These are phyloP conservation scores for Nigrospora osmanthi DNA, from an alignment of 2,329 filamentous ascomycete species.

Conservation along the genomic window DNA sequence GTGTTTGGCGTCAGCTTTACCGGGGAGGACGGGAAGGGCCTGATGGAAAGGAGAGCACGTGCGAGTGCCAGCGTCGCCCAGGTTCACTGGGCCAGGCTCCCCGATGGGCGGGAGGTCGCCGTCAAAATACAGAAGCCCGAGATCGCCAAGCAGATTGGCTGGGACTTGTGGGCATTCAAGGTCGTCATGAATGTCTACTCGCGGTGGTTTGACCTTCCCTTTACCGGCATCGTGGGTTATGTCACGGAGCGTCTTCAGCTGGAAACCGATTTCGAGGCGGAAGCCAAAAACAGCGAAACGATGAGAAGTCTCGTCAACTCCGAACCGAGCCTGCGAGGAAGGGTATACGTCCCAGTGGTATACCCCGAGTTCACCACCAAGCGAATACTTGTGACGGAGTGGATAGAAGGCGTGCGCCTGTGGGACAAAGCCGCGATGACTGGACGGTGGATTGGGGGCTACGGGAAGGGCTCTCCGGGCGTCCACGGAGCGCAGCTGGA, in stretches of 20 bases:
- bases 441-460: slow-evolving; percentile 69
- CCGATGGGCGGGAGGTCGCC: slow-evolving; percentile 85
- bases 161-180: slow-evolving; percentile 96
- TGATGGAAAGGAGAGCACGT: slow-evolving; percentile 53
- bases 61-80: slow-evolving; percentile 91
- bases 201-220: slow-evolving; percentile 83
- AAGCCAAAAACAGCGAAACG: slow-evolving; percentile 77
- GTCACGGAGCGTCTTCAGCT: slow-evolving; percentile 86
- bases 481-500: slow-evolving; percentile 54
- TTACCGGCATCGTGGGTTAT: slow-evolving; percentile 86
- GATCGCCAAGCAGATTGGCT: slow-evolving; percentile 82
- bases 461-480: slow-evolving; percentile 70
- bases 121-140: slow-evolving; percentile 96
- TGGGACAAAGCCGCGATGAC: slow-evolving; percentile 87
- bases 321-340: slow-evolving; percentile 67
- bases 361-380: slow-evolving; percentile 76
- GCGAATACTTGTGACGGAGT: slow-evolving; percentile 88
- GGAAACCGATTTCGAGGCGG: slow-evolving; percentile 91
- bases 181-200: slow-evolving; percentile 78
- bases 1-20: slow-evolving; percentile 86
- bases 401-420: slow-evolving; percentile 89
- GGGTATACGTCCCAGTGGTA: slow-evolving; percentile 83
- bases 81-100: slow-evolving; percentile 85
- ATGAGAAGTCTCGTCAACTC: slow-evolving; percentile 71
- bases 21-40: slow-evolving; percentile 58